These are phyloP conservation scores for Xylariaceae sp. DNA, from an alignment of 2,329 filamentous ascomycete genomes.

Conservation along the genomic window DNA sequence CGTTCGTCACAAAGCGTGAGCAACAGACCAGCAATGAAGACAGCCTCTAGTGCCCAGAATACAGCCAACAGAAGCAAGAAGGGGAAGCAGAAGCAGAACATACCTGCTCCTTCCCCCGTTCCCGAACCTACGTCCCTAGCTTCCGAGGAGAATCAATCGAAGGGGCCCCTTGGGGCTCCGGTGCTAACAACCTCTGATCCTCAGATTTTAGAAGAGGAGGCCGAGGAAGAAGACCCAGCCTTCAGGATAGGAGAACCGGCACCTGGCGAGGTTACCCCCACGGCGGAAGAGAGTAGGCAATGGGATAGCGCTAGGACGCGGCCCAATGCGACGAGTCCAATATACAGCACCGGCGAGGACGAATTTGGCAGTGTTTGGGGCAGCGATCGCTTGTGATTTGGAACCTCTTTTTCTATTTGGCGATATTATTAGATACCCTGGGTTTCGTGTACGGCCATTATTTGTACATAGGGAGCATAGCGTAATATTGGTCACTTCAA, in stretches of 20 bases:
- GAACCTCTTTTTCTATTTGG: conserved; percentile 11
- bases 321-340: conserved; percentile 15
- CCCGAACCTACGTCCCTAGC: conserved; percentile 31
- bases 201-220: conserved; percentile 38
- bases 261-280: conserved; percentile 27
- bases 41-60: conserved; percentile 31
- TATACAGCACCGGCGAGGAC: conserved; percentile 32
- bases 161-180: conserved; percentile 38
- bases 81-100: conserved; percentile 36
- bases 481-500: background rate
- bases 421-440: conserved; percentile 31
- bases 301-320: conserved; percentile 12
- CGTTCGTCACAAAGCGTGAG: conserved; percentile 35
- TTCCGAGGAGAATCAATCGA: conserved; percentile 34
- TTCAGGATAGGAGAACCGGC: conserved; percentile 29
- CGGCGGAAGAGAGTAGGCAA: conserved; percentile 11
- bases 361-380: conserved; percentile 37
- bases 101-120: conserved; percentile 21
- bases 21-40: conserved; percentile 26
- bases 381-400: conserved; percentile 30
- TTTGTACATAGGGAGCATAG: background rate
- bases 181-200: conserved; percentile 36
- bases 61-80: conserved; percentile 35
- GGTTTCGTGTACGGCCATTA: conserved; percentile 9
- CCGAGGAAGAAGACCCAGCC: conserved; percentile 36